Evolutionary conservation across 2,329 filamentous ascomycete species (phyloP), one percentile per base, ranked within the genome.

Genomic region (Aspergillus glaucus): DNA sequence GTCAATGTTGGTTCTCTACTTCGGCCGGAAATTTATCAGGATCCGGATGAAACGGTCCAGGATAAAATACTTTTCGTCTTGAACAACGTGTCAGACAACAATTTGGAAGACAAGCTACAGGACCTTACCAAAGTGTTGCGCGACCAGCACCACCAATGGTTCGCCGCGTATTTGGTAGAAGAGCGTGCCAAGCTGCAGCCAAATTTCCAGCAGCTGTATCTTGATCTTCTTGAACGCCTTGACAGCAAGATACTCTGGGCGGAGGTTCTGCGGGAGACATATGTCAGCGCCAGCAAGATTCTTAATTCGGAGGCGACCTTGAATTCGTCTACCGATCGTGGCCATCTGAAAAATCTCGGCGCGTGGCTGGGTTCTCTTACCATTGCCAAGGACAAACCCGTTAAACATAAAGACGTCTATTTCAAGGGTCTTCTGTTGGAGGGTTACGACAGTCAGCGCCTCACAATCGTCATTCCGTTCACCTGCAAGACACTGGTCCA

Each of bases 131-230:
- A 88, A 36, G 82, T 87, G 41, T 73, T 98, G 43, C 84, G 89
- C 45, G 81, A 86, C 46, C 84, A 85, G 57, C 86, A 96, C 65
- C 87, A 94, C 61, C 89, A 94, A 63, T 98, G 93, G 93, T 98
- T 98, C 63, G 93, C 94, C 6, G 85, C 84, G 43, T 95, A 97
- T 62, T 77, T 98, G 8, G 93, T 98, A 2, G 92, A 96, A 63
- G 88, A 96, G 65, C 88, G 94, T 42, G 94, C 92, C 28, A 97
- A 96, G 70, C 85, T 95, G 76, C 92, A 98, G 65, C 91, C 92
- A 5, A 98, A 98, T 67, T 97, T 94, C 63, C 93, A 98, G 59
- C 80, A 87, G 51, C 81, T 98, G 19, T 98, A 98, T 65, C 79
- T 97, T 44, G 88, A 95, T 59, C 80, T 98, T 45, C 80, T 98